Evolutionary conservation across 106 monocot genomes (phyloP).

Genomic region (Phalaenopsis aphrodite): DNA sequence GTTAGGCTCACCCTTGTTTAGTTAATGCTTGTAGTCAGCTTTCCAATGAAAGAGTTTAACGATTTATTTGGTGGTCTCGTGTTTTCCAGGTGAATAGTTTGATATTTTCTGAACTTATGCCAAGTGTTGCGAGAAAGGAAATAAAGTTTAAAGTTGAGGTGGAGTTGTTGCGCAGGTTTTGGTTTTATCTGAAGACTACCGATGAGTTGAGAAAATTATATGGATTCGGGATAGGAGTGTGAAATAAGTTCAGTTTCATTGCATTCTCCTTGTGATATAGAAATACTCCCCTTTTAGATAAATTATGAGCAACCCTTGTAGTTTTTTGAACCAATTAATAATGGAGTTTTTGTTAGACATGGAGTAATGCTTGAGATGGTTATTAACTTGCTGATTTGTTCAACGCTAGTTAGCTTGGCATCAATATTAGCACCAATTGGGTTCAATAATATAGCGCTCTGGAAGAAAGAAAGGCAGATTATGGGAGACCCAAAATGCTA

Average conservation of each 20-base stretch:
- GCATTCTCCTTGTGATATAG: background rate
- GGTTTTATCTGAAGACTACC: too few species aligned
- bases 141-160: too few species aligned
- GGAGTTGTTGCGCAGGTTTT: too few species aligned
- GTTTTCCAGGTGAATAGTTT: too few species aligned
- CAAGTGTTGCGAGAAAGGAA: too few species aligned
- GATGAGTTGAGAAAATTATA: background rate
- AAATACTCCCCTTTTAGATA: background rate
- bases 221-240: background rate
- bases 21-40: too few species aligned
- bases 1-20: background rate
- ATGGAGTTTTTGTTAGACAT: background rate
- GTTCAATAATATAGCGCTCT: background rate
- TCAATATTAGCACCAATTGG: background rate
- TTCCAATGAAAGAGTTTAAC: too few species aligned
- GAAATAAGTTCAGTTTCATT: background rate
- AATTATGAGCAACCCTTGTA: too few species aligned
- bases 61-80: too few species aligned
- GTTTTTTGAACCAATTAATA: background rate
- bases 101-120: too few species aligned
- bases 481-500: background rate
- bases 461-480: background rate
- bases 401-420: background rate
- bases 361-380: background rate
- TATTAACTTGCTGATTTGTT: background rate